phyloP scores from a whole-genome alignment of 1,284 basidiomycete genomes.

The Xerocomus cyaneibrunnescens region DNA sequence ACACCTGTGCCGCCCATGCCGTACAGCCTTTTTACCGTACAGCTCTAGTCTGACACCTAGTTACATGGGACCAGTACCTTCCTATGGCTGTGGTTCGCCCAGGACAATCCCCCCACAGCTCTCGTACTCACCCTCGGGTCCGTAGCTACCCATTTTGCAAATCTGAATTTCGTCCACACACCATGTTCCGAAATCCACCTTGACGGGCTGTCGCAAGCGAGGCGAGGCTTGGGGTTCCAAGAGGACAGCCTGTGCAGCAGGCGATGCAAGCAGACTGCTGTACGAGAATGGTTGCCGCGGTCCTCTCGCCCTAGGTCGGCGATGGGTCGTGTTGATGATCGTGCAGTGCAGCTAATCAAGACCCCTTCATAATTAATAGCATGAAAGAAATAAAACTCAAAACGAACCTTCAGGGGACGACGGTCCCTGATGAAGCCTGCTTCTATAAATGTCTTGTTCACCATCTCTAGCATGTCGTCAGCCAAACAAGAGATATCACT shows the following conservation, averaged over 20 bases:
- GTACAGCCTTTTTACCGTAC: slow-evolving; percentile 8
- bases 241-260: slow-evolving; percentile 19
- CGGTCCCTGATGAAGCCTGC: slow-evolving; percentile 52
- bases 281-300: slow-evolving; percentile 49
- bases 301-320: slow-evolving; percentile 40
- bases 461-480: slow-evolving; percentile 37
- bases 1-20: slow-evolving; percentile 34
- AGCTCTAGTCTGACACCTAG: neutral
- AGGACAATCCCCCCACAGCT: slow-evolving; percentile 31
- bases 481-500: slow-evolving; percentile 33
- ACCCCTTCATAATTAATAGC: neutral
- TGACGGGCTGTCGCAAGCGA: slow-evolving; percentile 17
- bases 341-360: slow-evolving; percentile 65
- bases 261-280: slow-evolving; percentile 40
- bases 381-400: neutral
- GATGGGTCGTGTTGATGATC: slow-evolving; percentile 59
- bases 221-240: slow-evolving; percentile 1
- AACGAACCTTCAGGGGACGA: slow-evolving; percentile 58
- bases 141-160: slow-evolving; percentile 38
- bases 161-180: slow-evolving; percentile 34
- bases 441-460: slow-evolving; percentile 44
- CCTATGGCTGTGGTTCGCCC: neutral
- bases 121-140: slow-evolving; percentile 34
- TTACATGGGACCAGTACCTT: neutral
- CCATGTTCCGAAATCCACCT: slow-evolving; percentile 33